Conservation (phyloP, 352 stramenopile species). For the Peronospora tabacina region DNA sequence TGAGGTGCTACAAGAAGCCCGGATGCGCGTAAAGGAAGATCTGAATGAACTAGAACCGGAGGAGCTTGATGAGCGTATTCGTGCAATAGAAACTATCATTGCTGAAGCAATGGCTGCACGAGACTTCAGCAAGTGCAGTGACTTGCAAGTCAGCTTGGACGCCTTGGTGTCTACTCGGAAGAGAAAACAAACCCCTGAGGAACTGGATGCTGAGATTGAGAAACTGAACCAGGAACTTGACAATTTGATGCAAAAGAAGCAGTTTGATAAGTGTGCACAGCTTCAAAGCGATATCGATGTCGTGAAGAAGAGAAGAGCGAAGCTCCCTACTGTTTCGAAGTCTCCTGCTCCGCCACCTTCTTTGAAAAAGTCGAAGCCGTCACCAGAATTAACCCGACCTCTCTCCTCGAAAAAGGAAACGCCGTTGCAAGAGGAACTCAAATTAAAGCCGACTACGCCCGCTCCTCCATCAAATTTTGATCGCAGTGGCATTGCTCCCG, state of each 20-base stretch:
- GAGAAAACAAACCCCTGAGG: conserved; percentile 79
- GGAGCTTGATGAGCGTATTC: conserved; percentile 79
- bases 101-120: conserved; percentile 67
- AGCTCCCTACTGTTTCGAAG: conserved; percentile 39
- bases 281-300: conserved; percentile 80
- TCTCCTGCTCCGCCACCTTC: conserved; percentile 25
- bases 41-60: conserved; percentile 77
- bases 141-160: conserved; percentile 67
- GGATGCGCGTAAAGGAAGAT: conserved; percentile 75
- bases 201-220: conserved; percentile 74
- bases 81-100: conserved; percentile 54
- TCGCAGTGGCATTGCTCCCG: conserved; percentile 20
- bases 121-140: conserved; percentile 71
- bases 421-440: conserved; percentile 10
- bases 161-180: conserved; percentile 62
- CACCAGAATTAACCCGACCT: conserved; percentile 19
- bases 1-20: conserved; percentile 65
- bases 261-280: conserved; percentile 83
- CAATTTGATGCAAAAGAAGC: conserved; percentile 65
- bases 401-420: conserved; percentile 23
- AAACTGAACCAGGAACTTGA: conserved; percentile 62
- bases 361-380: conserved; percentile 30
- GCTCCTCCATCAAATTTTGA: conserved; percentile 31
- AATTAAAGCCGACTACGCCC: conserved; percentile 13
- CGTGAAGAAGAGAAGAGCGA: conserved; percentile 59